Base-by-base conservation (phyloP, 441 rosid genomes). In the Croton laevigatus region DNA sequence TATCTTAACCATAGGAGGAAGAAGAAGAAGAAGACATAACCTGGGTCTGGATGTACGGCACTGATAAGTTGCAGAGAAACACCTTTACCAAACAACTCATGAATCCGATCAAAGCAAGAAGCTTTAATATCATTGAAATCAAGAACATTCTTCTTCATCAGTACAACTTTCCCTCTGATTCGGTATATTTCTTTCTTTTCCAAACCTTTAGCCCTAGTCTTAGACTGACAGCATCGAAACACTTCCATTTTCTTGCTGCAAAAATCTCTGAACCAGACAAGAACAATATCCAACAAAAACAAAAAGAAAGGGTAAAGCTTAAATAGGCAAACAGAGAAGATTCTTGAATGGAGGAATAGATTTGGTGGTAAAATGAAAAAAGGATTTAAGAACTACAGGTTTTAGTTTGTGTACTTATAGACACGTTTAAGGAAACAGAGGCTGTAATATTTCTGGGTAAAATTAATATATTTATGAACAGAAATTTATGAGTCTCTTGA, bases 91-190 rank as follows among this genome's bases (percentile, higher is more conserved):
- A 82, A 27, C 46, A 87, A 69, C 79, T 89, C 91, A 45, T 80
- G 77, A 75, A 87, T 23, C 55, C 88, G 80, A 63, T 89, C 94
- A 38, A 85, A 68, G 5, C 76, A 73, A 0, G 86, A 82, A 62
- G 82, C 88, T 66, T 70, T 81, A 19, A 81, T 44, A 74, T 88
- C 91, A 59, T 44, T 71, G 57, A 85, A 72, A 66, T 87, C 91
- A 66, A 89, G 51, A 40, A 86, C 82, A 66, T 84, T 87, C 76
- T 87, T 89, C 78, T 87, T 87, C 94, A 85, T 87, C 80, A 87
- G 72, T 54, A 85, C 79, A 10, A 85, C 87, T 14, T 59, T 80
- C 68, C 85, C 94, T 37, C 45, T 73, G 48, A 89, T 80, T 82
- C 76, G 81, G 70, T 40, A 49, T 54, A 13, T 70, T 63, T 19